Conservation (phyloP, 139 green algal species). For the Protoeuglena noctilucae region DNA sequence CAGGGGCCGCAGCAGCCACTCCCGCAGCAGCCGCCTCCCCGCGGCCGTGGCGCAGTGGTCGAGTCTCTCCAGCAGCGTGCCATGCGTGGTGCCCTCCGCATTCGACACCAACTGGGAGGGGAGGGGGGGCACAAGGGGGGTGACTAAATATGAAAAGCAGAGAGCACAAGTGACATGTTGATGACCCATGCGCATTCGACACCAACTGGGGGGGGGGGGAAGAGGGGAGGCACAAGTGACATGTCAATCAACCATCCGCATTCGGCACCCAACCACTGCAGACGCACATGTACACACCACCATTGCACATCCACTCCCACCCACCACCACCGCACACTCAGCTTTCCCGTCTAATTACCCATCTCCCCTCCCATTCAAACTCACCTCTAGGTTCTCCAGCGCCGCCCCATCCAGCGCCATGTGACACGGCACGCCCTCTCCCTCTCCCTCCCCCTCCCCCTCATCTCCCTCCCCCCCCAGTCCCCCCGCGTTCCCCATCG, state of each 20-base stretch:
- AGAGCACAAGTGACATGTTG: background rate
- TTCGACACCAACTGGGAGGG: conserved; percentile 63
- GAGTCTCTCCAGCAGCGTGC: conserved; percentile 67
- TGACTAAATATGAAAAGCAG: background rate
- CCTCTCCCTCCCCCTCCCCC: background rate
- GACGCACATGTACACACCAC: no score
- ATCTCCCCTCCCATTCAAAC: background rate
- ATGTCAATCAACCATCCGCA: no score
- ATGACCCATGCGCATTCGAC: no score
- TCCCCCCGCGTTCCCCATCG: conserved; percentile 12
- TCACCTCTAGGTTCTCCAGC: conserved; percentile 81
- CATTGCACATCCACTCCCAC: no score
- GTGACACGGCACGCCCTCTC: conserved; percentile 16
- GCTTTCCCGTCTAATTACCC: background rate
- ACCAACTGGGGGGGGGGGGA: no score
- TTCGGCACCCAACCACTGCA: no score
- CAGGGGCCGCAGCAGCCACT: conserved; percentile 79
- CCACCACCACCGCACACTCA: no score
- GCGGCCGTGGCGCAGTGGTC: conserved; percentile 73
- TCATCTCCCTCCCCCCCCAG: background rate
- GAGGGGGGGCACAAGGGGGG: background rate
- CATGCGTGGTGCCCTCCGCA: conserved; percentile 41
- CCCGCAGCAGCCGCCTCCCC: conserved; percentile 63
- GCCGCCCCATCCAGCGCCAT: conserved; percentile 81
- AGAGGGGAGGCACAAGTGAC: no score